phyloP scores from a whole-genome alignment of 2,329 filamentous ascomycete genomes.

The Grosmannia huntii region DNA sequence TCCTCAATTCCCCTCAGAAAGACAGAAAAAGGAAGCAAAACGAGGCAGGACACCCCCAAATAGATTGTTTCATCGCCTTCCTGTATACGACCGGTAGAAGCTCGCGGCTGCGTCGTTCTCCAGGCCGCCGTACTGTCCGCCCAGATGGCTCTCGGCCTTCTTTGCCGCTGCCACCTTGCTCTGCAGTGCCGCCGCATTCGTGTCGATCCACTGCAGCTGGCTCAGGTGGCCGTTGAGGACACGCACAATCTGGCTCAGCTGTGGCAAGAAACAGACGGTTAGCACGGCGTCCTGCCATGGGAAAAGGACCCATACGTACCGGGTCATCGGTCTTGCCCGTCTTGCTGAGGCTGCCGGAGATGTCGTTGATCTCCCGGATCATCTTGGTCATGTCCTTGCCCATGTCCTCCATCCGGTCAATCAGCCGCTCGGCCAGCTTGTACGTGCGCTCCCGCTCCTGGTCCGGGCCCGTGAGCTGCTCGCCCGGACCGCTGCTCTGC shows the following conservation, averaged over 20 bases:
- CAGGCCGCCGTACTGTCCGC: constrained; percentile 41
- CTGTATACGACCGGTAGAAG: constrained; percentile 83
- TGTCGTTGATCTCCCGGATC: constrained; percentile 96
- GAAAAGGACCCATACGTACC: constrained; percentile 36
- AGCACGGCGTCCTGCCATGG: background rate
- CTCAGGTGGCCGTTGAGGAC: constrained; percentile 88
- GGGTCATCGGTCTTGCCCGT: constrained; percentile 79
- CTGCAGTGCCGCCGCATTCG: constrained; percentile 67
- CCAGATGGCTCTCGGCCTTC: constrained; percentile 56
- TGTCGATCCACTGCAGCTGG: constrained; percentile 88
- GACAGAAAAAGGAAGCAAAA: background rate
- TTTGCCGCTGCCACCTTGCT: constrained; percentile 73
- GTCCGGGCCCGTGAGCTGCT: constrained; percentile 74
- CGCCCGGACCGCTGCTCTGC: constrained; percentile 40
- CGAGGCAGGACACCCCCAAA: background rate
- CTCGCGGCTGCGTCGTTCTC: constrained; percentile 69
- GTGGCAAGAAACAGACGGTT: constrained; percentile 1
- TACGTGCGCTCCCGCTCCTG: constrained; percentile 94
- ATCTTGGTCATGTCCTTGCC: constrained; percentile 85
- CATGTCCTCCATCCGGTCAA: constrained; percentile 84
- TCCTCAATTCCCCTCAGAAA: background rate
- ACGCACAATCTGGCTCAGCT: constrained; percentile 90
- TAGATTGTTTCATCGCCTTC: constrained; percentile 39
- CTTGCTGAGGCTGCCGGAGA: constrained; percentile 80
- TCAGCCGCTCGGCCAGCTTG: constrained; percentile 86